A percentile compares a stretch with the other conserved stretches of the same genome.
Conservation (phyloP, 495 filamentous ascomycete species). For the Trichodelitschia bisporula region DNA sequence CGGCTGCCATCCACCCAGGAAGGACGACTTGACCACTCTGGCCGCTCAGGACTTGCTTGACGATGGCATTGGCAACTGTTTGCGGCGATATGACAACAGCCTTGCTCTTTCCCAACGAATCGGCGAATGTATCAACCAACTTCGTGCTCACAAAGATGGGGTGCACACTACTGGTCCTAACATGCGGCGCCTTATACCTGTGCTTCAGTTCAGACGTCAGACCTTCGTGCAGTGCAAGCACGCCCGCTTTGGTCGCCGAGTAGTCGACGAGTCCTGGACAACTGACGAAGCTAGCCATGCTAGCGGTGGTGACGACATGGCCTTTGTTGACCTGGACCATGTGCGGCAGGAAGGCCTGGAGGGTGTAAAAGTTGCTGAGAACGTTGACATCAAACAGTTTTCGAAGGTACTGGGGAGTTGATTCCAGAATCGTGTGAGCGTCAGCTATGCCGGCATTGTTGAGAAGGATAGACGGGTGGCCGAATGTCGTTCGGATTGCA, state of each 20-base stretch:
- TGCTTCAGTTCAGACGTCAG: conserved; percentile 14
- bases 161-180: conserved; percentile 15
- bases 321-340: not conserved
- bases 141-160: conserved; percentile 14
- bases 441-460: not conserved
- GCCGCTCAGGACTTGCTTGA: conserved; percentile 9
- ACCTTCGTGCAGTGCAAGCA: conserved; percentile 27
- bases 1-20: not conserved
- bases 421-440: not conserved
- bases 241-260: conserved; percentile 29
- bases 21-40: conserved; percentile 8
- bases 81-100: conserved; percentile 6
- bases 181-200: conserved; percentile 11
- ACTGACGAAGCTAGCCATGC: not conserved
- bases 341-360: conserved; percentile 1
- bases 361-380: not conserved
- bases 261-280: conserved; percentile 7
- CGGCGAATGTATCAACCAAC: conserved; percentile 3
- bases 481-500: not conserved
- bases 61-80: conserved; percentile 9
- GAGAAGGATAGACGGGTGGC: not conserved
- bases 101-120: conserved; percentile 5
- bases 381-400: not conserved
- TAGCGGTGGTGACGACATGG: not conserved
- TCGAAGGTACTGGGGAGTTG: not conserved